Percentiles rank a stretch among this genome's conserved stretches.
These are phyloP conservation scores for Nicotiana tomentosiformis DNA, from an alignment of 257 asterid species.

Conservation along the genomic window DNA sequence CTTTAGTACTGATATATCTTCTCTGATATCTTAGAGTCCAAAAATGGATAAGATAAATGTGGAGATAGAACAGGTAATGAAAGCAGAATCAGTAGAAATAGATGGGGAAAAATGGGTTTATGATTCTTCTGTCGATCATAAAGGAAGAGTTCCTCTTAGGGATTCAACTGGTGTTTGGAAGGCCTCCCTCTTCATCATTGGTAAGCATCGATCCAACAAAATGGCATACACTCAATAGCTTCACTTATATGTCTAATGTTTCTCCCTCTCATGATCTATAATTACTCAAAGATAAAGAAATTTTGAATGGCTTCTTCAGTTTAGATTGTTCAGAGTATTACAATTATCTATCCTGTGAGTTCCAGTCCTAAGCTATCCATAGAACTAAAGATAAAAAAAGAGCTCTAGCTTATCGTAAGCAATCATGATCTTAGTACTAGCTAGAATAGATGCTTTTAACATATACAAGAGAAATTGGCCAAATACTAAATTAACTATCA, in stretches of 20 bases:
- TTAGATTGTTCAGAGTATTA: background rate
- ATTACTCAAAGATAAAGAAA: background rate
- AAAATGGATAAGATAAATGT: constrained; percentile 12
- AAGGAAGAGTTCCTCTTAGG: constrained; percentile 68
- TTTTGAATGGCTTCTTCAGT: background rate
- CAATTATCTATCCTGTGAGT: background rate
- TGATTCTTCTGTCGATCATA: constrained; percentile 66
- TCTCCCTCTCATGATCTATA: background rate
- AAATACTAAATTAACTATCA: background rate
- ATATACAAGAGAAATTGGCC: background rate
- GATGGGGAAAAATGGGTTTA: constrained; percentile 65
- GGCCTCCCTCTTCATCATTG: constrained; percentile 79
- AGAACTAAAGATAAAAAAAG: background rate
- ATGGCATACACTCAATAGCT: background rate
- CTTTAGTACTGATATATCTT: background rate
- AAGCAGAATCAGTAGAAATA: constrained; percentile 19
- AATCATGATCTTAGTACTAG: background rate
- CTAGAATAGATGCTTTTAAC: background rate
- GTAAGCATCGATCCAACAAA: constrained; percentile 25
- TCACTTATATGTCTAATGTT: background rate
- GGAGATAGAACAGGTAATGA: constrained; percentile 31
- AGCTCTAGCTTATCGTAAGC: background rate
- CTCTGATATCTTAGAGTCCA: background rate
- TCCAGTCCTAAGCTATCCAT: background rate
- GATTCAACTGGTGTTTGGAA: constrained; percentile 86